Base-by-base conservation (phyloP, 1,284 basidiomycete species). In the Chalciporus sp. region DNA sequence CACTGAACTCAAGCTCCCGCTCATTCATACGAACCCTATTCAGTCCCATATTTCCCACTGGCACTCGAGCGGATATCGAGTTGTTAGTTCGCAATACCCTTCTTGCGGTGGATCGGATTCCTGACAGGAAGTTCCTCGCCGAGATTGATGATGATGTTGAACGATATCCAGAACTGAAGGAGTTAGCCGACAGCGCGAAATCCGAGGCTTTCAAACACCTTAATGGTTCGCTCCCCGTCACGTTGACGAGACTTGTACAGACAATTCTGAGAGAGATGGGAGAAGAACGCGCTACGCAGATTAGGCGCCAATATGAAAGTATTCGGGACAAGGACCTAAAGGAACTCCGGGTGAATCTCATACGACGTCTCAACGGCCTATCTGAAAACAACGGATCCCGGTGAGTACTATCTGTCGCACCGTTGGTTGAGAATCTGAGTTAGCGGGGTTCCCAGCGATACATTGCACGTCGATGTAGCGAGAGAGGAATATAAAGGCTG, bases 51-150 rank as follows among this genome's bases (percentile, higher is more conserved):
- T 3, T 39, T 16, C 7, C 27, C 0, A 16, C 35, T 28, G 20
- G 39, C 9, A 11, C 6, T 9, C 40, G 53, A 11, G 14, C 20
- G 8, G 8, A 3, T 7, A 40, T 52, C 3, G 33, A 48, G 12
- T 17, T 20, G 26, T 12, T 45, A 4, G 17, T 59, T 7, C 26
- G 20, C 5, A 45, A 52, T 12, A 39, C 47, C 11, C 26, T 17
- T 2, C 9, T 6, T 12, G 0, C 47, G 26, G 56, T 44, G 20
- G 19, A 19, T 17, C 27, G 3, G 4, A 53, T 53, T 6, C 40
- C 47, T 16, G 67, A 71, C 42, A 31, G 43, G 4, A 39, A 62
- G 0, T 72, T 74, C 39, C 54, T 73, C 7, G 20, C 35, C 1
- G 19, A 44, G 8, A 48, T 71, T 1, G 51, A 63, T n/a, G 17